phyloP scores from a whole-genome alignment of 441 rosid genomes.

The Jatropha multifida region DNA sequence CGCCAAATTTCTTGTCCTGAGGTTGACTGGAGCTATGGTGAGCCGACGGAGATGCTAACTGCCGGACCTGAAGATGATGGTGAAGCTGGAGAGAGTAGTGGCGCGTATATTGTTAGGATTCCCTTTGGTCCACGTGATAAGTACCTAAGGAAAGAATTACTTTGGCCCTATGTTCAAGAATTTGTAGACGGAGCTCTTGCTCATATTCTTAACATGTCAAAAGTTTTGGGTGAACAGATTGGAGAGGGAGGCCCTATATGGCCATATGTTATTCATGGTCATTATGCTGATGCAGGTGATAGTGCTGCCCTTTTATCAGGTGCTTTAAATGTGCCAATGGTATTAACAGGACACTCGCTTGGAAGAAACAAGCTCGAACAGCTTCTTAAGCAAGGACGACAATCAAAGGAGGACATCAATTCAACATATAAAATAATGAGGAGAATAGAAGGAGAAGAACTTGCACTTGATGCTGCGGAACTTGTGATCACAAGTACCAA shows the following conservation, averaged over 20 bases:
- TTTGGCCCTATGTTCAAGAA: constrained; percentile 96
- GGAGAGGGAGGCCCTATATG: constrained; percentile 83
- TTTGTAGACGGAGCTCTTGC: constrained; percentile 95
- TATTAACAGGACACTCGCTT: constrained; percentile 92
- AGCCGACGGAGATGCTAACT: constrained; percentile 93
- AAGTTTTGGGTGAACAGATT: constrained; percentile 84
- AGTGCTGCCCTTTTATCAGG: constrained; percentile 92
- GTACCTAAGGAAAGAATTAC: constrained; percentile 75
- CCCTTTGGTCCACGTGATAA: constrained; percentile 92
- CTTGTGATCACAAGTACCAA: constrained; percentile 93
- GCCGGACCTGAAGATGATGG: constrained; percentile 56
- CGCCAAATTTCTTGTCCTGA: constrained; percentile 85
- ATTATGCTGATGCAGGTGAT: constrained; percentile 97
- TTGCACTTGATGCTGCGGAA: constrained; percentile 94
- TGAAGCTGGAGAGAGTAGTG: constrained; percentile 90
- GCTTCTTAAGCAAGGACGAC: constrained; percentile 92
- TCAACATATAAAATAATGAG: constrained; percentile 91
- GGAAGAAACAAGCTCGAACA: constrained; percentile 98
- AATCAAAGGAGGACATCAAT: constrained; percentile 87
- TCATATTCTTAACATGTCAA: constrained; percentile 92
- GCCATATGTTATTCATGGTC: constrained; percentile 97
- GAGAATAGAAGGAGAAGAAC: constrained; percentile 95
- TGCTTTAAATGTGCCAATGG: constrained; percentile 97
- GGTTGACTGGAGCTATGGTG: constrained; percentile 97
- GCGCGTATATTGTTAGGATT: constrained; percentile 89